Conservation (phyloP, 1,139 yeast species). For the Yamadazyma friedrichii region DNA sequence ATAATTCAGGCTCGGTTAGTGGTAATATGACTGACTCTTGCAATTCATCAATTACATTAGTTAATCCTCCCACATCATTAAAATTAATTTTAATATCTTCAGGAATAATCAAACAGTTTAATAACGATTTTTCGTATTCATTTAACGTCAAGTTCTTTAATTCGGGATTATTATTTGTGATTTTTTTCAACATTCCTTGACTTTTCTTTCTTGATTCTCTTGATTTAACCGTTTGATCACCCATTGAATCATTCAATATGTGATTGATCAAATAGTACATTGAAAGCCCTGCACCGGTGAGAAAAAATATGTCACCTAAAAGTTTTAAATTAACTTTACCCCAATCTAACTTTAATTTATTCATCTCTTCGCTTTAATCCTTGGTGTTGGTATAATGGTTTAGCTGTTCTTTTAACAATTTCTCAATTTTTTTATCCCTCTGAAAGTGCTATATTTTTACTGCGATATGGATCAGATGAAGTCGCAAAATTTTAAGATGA, state of each 20-base stretch:
- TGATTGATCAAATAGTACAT: constrained; percentile 69
- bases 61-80: constrained; percentile 86
- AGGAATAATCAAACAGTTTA: constrained; percentile 81
- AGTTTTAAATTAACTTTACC: constrained; percentile 53
- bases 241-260: constrained; percentile 51
- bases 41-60: constrained; percentile 75
- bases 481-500: constrained; percentile 10
- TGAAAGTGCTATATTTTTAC: too few species aligned
- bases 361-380: constrained; percentile 25
- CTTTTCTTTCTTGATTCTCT: constrained; percentile 71
- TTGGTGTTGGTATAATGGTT: background rate
- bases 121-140: constrained; percentile 74
- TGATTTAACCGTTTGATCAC: constrained; percentile 53
- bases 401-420: too few species aligned
- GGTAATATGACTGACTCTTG: constrained; percentile 89
- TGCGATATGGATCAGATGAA: too few species aligned
- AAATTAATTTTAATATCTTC: constrained; percentile 76
- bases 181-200: constrained; percentile 56
- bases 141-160: constrained; percentile 55
- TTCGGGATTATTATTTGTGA: constrained; percentile 59
- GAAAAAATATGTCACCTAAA: constrained; percentile 64
- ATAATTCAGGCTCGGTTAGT: constrained; percentile 68
- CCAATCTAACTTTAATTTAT: constrained; percentile 34
- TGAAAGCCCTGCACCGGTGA: constrained; percentile 82
- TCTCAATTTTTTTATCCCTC: too few species aligned